A percentile compares a stretch with the other conserved stretches of the same genome.
phyloP scores from a whole-genome alignment of 1,139 yeast genomes.

The Hansenula sp. region DNA sequence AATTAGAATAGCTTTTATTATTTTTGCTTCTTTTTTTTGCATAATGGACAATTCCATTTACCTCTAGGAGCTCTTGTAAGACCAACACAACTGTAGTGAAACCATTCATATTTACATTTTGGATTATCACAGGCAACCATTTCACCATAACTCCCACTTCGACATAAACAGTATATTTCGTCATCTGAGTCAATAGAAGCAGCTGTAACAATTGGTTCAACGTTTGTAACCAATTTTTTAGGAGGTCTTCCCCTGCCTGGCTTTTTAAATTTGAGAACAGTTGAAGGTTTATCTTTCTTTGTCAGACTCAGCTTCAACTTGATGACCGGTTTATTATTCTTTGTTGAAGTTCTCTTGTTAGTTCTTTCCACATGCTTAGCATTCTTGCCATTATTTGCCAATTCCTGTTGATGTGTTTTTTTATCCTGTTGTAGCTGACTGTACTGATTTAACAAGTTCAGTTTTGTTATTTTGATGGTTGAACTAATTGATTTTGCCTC shows the following conservation, averaged over 20 bases:
- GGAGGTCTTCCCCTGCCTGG: neutral
- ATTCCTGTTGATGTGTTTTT: conserved; percentile 17
- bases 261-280: neutral
- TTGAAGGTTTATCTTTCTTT: neutral
- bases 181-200: no score
- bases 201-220: neutral
- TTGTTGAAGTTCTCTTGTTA: conserved; percentile 13
- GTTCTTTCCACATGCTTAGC: conserved; percentile 13
- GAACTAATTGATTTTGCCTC: conserved; percentile 20
- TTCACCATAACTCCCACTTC: conserved; percentile 64
- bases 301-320: neutral
- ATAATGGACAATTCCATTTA: conserved; percentile 72
- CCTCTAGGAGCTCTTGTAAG: conserved; percentile 64
- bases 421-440: conserved; percentile 20
- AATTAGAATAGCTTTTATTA: conserved; percentile 16
- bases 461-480: conserved; percentile 17
- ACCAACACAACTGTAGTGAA: conserved; percentile 74
- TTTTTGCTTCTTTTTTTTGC: conserved; percentile 31
- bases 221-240: neutral
- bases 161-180: conserved; percentile 63
- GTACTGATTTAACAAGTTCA: conserved; percentile 16
- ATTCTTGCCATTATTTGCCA: conserved; percentile 11
- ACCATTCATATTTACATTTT: conserved; percentile 70
- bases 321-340: neutral
- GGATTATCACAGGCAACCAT: conserved; percentile 81